Percentiles rank a stretch among this genome's conserved stretches.
Conservation (phyloP, 768 basidiomycete species). For the Podaxis sp. region DNA sequence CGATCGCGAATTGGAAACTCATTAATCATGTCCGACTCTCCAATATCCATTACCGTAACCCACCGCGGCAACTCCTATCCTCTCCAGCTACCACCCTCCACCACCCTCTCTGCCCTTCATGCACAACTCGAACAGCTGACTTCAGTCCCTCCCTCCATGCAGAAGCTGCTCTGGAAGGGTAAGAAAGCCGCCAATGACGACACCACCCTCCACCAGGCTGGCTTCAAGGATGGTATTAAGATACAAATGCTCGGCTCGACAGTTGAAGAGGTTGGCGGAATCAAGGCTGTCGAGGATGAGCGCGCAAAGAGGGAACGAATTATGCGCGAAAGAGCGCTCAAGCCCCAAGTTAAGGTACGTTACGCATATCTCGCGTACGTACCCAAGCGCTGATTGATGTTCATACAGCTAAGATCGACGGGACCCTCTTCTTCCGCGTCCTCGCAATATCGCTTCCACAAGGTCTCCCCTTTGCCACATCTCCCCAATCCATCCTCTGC, state of each 20-base stretch:
- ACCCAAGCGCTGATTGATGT: conserved; percentile 33
- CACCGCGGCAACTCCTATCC: conserved; percentile 50
- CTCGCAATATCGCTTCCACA: conserved; percentile 61
- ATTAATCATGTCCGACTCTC: background rate
- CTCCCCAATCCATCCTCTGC: conserved; percentile 66
- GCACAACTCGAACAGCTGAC: conserved; percentile 60
- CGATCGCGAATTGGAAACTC: background rate
- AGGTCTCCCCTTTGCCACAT: conserved; percentile 58
- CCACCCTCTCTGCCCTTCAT: conserved; percentile 53
- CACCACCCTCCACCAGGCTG: conserved; percentile 38
- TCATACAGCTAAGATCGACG: conserved; percentile 21
- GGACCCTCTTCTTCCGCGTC: conserved; percentile 31
- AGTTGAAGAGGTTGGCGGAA: conserved; percentile 48
- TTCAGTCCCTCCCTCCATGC: conserved; percentile 58
- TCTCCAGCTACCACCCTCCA: conserved; percentile 49
- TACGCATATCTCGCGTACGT: background rate
- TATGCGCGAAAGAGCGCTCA: conserved; percentile 55
- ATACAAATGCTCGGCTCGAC: conserved; percentile 74
- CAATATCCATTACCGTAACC: conserved; percentile 30
- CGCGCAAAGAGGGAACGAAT: conserved; percentile 57
- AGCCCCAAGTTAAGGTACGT: conserved; percentile 57
- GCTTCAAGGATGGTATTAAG: conserved; percentile 65
- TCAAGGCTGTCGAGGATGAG: conserved; percentile 59
- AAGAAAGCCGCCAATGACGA: conserved; percentile 43
- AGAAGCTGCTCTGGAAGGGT: conserved; percentile 75